phyloP scores from a whole-genome alignment of 1,284 basidiomycete genomes.

The Acaromyces ingoldii region DNA sequence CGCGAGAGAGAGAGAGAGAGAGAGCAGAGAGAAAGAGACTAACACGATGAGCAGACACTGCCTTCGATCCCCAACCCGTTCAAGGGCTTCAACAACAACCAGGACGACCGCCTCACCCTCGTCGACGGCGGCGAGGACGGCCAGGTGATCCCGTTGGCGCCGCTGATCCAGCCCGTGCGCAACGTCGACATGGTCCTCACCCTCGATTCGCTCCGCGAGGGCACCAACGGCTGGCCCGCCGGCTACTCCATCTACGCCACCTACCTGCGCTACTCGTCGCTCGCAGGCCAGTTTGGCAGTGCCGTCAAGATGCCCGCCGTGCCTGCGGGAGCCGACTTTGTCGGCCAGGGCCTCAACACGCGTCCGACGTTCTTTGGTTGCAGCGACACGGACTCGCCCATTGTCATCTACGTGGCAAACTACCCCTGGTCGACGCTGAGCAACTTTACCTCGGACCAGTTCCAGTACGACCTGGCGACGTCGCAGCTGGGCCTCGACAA shows the following conservation, averaged over 20 bases:
- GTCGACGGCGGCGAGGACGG: conserved; percentile 42
- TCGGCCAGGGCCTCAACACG: conserved; percentile 63
- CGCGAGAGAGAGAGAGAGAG: too few species aligned
- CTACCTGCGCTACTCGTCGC: conserved; percentile 22
- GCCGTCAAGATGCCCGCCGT: conserved; percentile 53
- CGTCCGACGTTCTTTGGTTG: conserved; percentile 77
- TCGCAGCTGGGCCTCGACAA: conserved; percentile 43
- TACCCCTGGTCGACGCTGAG: conserved; percentile 53
- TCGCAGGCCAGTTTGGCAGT: conserved; percentile 18
- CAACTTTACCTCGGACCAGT: conserved; percentile 45
- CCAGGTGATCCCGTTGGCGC: conserved; percentile 63
- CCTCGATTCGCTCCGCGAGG: conserved; percentile 62
- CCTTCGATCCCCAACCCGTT: conserved; percentile 1
- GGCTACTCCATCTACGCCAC: conserved; percentile 54
- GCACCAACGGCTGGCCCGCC: conserved; percentile 61
- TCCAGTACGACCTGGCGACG: conserved; percentile 43
- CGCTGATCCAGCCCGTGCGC: conserved; percentile 63
- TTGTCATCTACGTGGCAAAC: conserved; percentile 55
- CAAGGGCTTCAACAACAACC: conserved; percentile 20
- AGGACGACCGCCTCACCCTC: too few species aligned
- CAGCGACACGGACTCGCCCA: conserved; percentile 50
- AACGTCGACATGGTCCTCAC: conserved; percentile 66
- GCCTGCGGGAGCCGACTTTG: conserved; percentile 58
- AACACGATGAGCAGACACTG: background rate
- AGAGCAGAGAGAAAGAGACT: background rate